Evolutionary conservation across 257 asterid genomes (phyloP), one percentile per base, ranked within the genome.

Genomic region (Solanum sejunctum): DNA sequence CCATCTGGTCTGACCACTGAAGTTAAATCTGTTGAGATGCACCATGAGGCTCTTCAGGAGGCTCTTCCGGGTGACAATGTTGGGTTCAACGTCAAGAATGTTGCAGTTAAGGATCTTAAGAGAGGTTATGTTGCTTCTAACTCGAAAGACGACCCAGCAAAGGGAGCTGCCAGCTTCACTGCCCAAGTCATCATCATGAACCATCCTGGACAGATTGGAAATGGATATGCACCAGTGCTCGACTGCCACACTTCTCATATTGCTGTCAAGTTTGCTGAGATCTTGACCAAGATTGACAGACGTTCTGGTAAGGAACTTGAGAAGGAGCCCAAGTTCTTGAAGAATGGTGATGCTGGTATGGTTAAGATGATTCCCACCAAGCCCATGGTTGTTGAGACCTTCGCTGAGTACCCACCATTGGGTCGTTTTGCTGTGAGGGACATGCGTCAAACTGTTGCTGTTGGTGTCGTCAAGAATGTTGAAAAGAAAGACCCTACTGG

Each of bases 131-230:
- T 91, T 61, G 94, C 94, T 12, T 92, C 96, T 0, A 91, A 92
- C 89, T 91, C 96, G 3, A 92, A 92, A 80, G 96, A 91, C 67
- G 94, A 90, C 60, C 94, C 94, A 10, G 93, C 93, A 0, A 90
- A 88, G 89, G 93, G 86, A 8, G 93, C 93, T 54, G 91, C 94
- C 7, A 92, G 70, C 90, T 92, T 92, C 84, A 89, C 92, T 51
- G 88, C 94, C 10, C 94, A 92, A 85, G 93, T 90, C 70, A 92
- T 92, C 86, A 92, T 91, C 90, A 92, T 92, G 95, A 92, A 92
- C 90, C 95, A 92, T 72, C 95, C 95, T 2, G 95, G 95, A 0
- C 94, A 92, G 90, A 92, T 92, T 39, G 94, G 93, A 63, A 89
- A 91, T 1, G 94, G 96, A 15, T 92, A 92, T 86, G 94, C 95